These are phyloP conservation scores for Gautieria morchelliformis DNA, from an alignment of 768 basidiomycete species.

Conservation along the genomic window DNA sequence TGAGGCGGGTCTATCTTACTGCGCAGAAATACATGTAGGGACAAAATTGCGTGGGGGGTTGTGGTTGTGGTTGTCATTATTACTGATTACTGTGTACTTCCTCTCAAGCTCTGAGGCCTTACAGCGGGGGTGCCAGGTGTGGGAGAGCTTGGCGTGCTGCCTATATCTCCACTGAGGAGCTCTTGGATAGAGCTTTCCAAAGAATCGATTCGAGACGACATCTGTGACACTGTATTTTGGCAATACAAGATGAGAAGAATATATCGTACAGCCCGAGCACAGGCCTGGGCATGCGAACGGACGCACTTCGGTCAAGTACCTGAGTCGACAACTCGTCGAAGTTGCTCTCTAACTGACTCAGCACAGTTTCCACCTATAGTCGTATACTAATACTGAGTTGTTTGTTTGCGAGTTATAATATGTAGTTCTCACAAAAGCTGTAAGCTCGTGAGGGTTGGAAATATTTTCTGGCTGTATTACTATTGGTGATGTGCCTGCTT, in stretches of 20 bases:
- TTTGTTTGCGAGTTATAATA: not conserved
- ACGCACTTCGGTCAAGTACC: slow-evolving; percentile 5
- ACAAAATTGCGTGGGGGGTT: too few relatives aligned
- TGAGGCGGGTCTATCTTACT: slow-evolving; percentile 12
- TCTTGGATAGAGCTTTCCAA: slow-evolving; percentile 88
- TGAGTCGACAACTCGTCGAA: slow-evolving; percentile 85
- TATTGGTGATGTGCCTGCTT: not conserved
- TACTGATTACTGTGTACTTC: too few relatives aligned
- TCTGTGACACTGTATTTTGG: slow-evolving; percentile 64
- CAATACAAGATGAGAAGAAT: not conserved
- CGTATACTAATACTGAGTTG: not conserved
- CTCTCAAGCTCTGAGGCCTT: too few relatives aligned
- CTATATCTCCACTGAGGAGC: slow-evolving; percentile 69
- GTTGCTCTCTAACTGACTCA: slow-evolving; percentile 78
- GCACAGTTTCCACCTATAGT: slow-evolving; percentile 71
- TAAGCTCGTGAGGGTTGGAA: slow-evolving; percentile 88
- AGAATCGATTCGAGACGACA: slow-evolving; percentile 89
- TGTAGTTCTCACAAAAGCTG: slow-evolving; percentile 68
- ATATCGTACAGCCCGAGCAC: not conserved
- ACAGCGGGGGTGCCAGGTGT: not conserved
- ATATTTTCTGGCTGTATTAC: slow-evolving; percentile 40
- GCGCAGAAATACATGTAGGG: too few relatives aligned
- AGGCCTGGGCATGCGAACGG: not conserved
- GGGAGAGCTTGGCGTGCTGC: not conserved
- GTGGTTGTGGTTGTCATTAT: too few relatives aligned